A percentile compares a stretch with the other conserved stretches of the same genome.
Evolutionary conservation across 1,284 basidiomycete genomes (phyloP).

Genomic region (Puccinia hordei): DNA sequence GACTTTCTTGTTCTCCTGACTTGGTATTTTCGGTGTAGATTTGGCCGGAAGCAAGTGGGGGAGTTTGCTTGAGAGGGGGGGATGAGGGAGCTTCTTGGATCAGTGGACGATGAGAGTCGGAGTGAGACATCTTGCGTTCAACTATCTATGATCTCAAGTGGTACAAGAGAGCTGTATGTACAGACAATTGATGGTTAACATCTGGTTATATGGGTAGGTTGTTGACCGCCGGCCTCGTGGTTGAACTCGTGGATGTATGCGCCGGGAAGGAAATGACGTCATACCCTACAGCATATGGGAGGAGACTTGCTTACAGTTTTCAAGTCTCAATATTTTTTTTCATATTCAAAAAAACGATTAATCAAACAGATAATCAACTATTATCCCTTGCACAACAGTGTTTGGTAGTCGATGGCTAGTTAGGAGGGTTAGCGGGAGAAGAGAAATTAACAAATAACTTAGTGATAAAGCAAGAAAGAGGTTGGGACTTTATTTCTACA

Average conservation of each 20-base stretch:
- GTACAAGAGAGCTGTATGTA: background rate
- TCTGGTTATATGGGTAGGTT: background rate
- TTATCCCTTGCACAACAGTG: too few species aligned
- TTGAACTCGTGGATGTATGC: background rate
- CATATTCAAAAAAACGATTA: too few species aligned
- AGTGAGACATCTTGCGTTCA: background rate
- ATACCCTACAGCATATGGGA: too few species aligned
- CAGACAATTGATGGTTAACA: background rate
- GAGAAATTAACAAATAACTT: too few species aligned
- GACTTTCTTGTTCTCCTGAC: background rate
- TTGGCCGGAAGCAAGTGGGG: background rate
- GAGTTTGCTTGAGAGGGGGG: background rate
- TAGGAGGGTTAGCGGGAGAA: too few species aligned
- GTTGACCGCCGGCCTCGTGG: background rate
- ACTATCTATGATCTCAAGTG: background rate
- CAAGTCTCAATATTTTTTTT: too few species aligned
- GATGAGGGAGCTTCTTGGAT: background rate
- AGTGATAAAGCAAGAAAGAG: too few species aligned
- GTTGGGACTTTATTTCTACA: too few species aligned
- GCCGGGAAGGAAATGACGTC: slow-evolving; percentile 23
- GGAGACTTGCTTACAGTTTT: too few species aligned
- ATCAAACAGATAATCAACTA: too few species aligned
- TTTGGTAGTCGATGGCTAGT: too few species aligned
- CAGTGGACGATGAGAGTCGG: background rate
- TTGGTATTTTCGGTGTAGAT: background rate